Conservation (phyloP, 2,329 filamentous ascomycete species). For the Arthrinium puccinioides region DNA sequence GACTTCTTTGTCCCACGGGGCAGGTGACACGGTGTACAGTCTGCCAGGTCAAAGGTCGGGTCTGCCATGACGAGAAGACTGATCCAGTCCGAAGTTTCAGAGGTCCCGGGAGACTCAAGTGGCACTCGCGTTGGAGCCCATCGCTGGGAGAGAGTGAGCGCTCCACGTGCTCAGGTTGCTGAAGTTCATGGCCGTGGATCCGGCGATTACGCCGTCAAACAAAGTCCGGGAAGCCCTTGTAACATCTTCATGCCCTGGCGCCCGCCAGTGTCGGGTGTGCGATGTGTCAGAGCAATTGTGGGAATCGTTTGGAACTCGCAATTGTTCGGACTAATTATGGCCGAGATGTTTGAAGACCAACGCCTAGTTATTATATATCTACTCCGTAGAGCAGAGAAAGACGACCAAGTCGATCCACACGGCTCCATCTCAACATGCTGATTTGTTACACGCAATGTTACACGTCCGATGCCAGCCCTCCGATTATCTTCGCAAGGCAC, state of each 20-base stretch:
- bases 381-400: too few species aligned
- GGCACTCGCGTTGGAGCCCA: constrained; percentile 15
- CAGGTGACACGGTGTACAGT: constrained; percentile 1
- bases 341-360: too few species aligned
- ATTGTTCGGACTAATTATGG: too few species aligned
- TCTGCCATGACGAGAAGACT: constrained; percentile 39
- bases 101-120: constrained; percentile 10
- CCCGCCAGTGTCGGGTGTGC: constrained; percentile 49
- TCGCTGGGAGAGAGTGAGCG: constrained; percentile 36
- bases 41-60: constrained; percentile 18
- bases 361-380: too few species aligned
- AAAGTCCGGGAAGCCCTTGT: constrained; percentile 44
- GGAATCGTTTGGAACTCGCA: too few species aligned
- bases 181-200: constrained; percentile 30
- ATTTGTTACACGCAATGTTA: too few species aligned
- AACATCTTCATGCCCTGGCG: constrained; percentile 47
- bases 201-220: constrained; percentile 49
- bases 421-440: too few species aligned
- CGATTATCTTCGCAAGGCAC: too few species aligned
- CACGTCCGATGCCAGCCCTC: too few species aligned
- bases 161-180: constrained; percentile 20
- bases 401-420: too few species aligned
- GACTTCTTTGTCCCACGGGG: background rate
- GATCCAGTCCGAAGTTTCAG: constrained; percentile 37
- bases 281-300: too few species aligned